phyloP scores from a whole-genome alignment of 139 green algal genomes.

The Edaphochlamys debaryana region DNA sequence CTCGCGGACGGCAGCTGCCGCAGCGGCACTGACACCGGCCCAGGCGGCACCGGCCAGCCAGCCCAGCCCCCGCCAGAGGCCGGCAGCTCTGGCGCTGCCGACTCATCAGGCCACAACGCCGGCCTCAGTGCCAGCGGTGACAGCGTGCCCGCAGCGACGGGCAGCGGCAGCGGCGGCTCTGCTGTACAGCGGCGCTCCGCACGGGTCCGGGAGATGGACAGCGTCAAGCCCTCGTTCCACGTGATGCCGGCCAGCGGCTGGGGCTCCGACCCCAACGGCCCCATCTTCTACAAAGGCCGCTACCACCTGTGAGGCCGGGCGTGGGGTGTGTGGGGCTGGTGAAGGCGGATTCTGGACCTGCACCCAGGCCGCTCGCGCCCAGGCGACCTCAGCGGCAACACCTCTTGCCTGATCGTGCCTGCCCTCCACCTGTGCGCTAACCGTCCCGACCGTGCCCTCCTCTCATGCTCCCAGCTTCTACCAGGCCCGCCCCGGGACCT shows the following conservation, averaged over 20 bases:
- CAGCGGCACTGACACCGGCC: too few relatives aligned
- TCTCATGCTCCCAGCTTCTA: slow-evolving; percentile 61
- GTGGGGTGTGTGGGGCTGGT: background rate
- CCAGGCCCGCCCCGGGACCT: slow-evolving; percentile 75
- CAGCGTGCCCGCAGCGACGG: too few relatives aligned
- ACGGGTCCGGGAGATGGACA: slow-evolving; percentile 42
- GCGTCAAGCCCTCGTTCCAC: slow-evolving; percentile 65
- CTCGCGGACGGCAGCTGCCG: too few relatives aligned
- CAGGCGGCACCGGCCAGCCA: too few relatives aligned
- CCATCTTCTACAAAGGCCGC: slow-evolving; percentile 61
- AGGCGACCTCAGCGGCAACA: background rate
- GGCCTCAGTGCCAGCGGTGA: too few relatives aligned
- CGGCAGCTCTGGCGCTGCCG: too few relatives aligned
- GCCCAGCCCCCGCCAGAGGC: too few relatives aligned
- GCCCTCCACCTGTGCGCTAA: background rate
- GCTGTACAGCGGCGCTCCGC: too few relatives aligned
- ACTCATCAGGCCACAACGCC: too few relatives aligned
- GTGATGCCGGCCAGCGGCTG: slow-evolving; percentile 65
- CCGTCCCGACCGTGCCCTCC: too few relatives aligned
- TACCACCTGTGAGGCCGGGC: slow-evolving; percentile 54
- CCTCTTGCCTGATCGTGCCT: background rate
- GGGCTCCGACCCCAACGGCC: slow-evolving; percentile 82
- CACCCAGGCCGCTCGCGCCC: background rate
- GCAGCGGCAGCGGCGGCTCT: too few relatives aligned
- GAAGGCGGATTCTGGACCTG: too few relatives aligned